phyloP scores from a whole-genome alignment of 805 yeast species.

The Blastobotrys chiropterorum region DNA sequence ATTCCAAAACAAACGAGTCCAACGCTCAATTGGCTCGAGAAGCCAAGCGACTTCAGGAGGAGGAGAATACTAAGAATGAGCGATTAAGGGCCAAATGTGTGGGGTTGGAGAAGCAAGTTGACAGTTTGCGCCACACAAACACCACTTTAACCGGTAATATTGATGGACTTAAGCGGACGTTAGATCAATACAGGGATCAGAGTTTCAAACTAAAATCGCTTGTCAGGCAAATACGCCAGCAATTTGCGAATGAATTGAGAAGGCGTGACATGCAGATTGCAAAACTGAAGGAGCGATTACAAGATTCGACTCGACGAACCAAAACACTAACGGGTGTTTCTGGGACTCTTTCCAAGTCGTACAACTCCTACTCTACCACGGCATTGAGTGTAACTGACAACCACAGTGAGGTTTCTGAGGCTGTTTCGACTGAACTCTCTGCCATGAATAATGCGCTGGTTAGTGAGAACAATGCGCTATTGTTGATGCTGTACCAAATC shows the following conservation, averaged over 20 bases:
- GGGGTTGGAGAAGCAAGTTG: conserved; percentile 10
- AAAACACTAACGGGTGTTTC: conserved; percentile 10
- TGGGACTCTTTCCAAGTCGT: conserved; percentile 14
- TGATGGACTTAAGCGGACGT: conserved; percentile 5
- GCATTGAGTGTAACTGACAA: neutral
- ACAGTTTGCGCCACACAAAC: conserved; percentile 1
- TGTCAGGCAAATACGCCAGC: conserved; percentile 13
- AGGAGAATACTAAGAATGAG: conserved; percentile 1
- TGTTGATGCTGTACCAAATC: conserved; percentile 9
- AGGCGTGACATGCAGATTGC: conserved; percentile 21
- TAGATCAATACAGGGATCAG: too few species aligned
- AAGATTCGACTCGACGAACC: conserved; percentile 14
- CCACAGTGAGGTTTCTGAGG: neutral
- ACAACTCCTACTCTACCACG: conserved; percentile 11
- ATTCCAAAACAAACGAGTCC: conserved; percentile 12
- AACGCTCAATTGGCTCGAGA: conserved; percentile 9
- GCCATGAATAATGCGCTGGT: conserved; percentile 8
- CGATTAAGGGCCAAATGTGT: conserved; percentile 8
- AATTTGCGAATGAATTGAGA: conserved; percentile 21
- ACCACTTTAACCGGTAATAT: conserved; percentile 6
- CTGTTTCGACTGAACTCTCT: neutral
- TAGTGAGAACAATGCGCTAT: conserved; percentile 16
- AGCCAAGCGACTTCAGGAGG: conserved; percentile 9
- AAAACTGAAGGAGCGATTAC: conserved; percentile 17
- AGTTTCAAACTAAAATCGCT: too few species aligned